These are phyloP conservation scores for Rhodotorula diobovata DNA, from an alignment of 768 basidiomycete genomes.

Conservation along the genomic window DNA sequence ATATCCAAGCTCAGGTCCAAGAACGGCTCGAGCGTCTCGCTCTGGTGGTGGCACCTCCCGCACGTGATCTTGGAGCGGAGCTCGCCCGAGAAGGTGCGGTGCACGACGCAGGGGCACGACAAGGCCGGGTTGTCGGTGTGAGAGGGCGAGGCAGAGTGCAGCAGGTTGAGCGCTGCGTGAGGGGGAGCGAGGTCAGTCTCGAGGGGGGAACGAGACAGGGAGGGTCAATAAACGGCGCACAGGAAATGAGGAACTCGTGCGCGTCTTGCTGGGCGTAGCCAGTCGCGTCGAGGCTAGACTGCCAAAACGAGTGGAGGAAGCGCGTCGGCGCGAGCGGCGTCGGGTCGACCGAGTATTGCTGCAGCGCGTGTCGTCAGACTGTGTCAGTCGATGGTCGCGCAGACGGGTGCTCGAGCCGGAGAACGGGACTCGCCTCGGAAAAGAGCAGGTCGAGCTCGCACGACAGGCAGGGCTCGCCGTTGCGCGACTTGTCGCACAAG, in stretches of 20 bases:
- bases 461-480: conserved; percentile 37
- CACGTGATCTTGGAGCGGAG: conserved; percentile 86
- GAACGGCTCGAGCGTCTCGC: conserved; percentile 78
- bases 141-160: conserved; percentile 71
- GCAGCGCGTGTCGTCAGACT: fast-evolving
- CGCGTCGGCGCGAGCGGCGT: conserved; percentile 73
- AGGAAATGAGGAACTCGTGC: conserved; percentile 76
- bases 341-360: conserved; percentile 43
- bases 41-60: conserved; percentile 72
- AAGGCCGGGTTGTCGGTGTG: conserved; percentile 57
- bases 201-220: not conserved
- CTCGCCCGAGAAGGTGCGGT: conserved; percentile 79
- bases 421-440: conserved; percentile 56
- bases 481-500: conserved; percentile 52
- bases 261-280: conserved; percentile 94
- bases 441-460: conserved; percentile 52
- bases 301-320: conserved; percentile 79
- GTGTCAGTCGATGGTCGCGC: not conserved
- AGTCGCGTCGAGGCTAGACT: conserved; percentile 64
- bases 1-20: conserved; percentile 86
- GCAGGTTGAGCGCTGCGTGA: conserved; percentile 64
- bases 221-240: not conserved
- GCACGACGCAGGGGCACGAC: conserved; percentile 81
- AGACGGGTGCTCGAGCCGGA: not conserved
- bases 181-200: not conserved